Conservation (phyloP, 257 asterid species). For the Primulina huaijiensis region DNA sequence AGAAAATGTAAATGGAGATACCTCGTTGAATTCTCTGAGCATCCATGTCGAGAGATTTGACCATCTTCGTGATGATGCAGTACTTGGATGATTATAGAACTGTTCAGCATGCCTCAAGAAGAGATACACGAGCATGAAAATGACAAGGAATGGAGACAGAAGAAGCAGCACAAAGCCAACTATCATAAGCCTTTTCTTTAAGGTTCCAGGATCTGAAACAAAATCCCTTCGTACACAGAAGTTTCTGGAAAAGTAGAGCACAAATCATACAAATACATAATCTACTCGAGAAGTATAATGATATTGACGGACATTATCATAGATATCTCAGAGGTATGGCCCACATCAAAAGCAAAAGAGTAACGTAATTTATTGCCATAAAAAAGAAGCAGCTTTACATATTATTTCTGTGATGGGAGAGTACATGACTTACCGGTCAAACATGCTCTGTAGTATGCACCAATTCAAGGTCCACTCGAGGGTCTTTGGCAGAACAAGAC, state of each 20-base stretch:
- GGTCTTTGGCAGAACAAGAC: conserved; percentile 75
- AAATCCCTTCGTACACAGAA: conserved; percentile 76
- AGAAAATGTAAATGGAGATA: conserved; percentile 29
- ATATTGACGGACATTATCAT: background rate
- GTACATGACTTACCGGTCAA: conserved; percentile 58
- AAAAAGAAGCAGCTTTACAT: background rate
- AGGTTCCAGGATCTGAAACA: conserved; percentile 70
- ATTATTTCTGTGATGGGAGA: conserved; percentile 16
- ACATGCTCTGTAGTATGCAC: conserved; percentile 96
- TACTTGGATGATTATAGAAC: conserved; percentile 92
- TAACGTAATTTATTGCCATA: background rate
- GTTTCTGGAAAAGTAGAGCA: conserved; percentile 57
- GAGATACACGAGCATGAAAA: conserved; percentile 93
- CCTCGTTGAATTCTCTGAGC: conserved; percentile 97
- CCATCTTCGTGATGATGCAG: conserved; percentile 97
- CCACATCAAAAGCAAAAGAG: background rate
- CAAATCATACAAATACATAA: conserved; percentile 5
- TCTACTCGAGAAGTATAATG: background rate
- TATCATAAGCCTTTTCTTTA: conserved; percentile 83
- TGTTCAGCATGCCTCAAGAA: conserved; percentile 98
- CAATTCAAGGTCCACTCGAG: conserved; percentile 96
- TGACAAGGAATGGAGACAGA: conserved; percentile 89
- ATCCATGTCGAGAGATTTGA: conserved; percentile 97
- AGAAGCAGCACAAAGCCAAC: conserved; percentile 81
- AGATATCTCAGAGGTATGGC: background rate